phyloP scores from a whole-genome alignment of 176 grass and related monocot species.

The Zoysia japonica region DNA sequence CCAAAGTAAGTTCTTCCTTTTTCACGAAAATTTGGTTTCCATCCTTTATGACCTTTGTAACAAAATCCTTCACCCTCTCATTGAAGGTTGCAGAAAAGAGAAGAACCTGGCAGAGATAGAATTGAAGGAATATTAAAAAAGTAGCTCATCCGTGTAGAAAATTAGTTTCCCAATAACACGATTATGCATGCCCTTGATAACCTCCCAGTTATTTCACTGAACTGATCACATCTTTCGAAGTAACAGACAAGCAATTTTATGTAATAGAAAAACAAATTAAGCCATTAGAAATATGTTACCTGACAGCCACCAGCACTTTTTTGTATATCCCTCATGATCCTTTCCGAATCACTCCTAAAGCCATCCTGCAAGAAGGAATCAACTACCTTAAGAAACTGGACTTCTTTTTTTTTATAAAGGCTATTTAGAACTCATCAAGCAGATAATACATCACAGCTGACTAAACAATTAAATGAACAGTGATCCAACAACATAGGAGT shows the following conservation, averaged over 20 bases:
- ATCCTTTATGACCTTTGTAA: conserved; percentile 70
- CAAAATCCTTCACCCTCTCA: conserved; percentile 87
- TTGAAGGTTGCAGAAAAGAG: conserved; percentile 97
- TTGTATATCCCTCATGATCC: conserved; percentile 85
- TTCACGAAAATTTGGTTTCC: conserved; percentile 95
- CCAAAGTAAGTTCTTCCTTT: conserved; percentile 89
- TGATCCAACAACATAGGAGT: background rate
- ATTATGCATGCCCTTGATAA: background rate
- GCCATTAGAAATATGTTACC: conserved; percentile 46
- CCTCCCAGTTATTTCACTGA: background rate
- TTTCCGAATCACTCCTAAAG: conserved; percentile 90
- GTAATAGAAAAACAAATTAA: background rate
- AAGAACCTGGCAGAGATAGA: conserved; percentile 61
- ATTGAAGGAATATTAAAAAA: conserved; percentile 19
- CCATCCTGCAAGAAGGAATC: conserved; percentile 63
- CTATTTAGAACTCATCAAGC: conserved; percentile 6
- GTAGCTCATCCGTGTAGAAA: background rate
- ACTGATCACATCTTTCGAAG: background rate
- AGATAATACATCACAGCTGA: background rate
- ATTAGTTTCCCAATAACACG: background rate
- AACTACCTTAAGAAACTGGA: conserved; percentile 30
- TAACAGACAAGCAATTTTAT: conserved; percentile 25
- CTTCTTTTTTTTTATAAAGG: background rate
- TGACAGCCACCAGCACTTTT: conserved; percentile 69
- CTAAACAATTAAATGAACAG: background rate